Base-by-base conservation (phyloP, 495 filamentous ascomycete genomes). In the Podospora pseudocomata region DNA sequence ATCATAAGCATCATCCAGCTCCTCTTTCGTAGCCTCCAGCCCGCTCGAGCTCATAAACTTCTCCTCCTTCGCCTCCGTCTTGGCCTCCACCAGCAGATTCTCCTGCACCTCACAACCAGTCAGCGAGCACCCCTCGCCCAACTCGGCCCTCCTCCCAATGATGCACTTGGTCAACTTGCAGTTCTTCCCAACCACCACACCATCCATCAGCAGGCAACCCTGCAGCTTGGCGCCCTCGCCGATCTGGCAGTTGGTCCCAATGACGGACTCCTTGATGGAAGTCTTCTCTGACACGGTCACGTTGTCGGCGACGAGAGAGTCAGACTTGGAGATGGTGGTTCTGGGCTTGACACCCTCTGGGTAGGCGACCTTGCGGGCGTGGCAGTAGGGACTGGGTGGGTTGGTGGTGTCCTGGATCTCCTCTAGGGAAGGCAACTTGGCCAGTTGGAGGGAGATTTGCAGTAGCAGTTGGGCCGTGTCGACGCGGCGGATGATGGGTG, bases 51-150 rank as follows among this genome's bases (percentile, higher is more conserved):
- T 86, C 89, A 94, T 94, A 70, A 97, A 88, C 73, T 92, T 92
- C 72, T 93, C 91, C 65, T 89, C 89, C 79, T 93, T 96, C 23
- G 90, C 91, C 71, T 95, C 92, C 4, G 90, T 93, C 73, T 87
- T 89, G 26, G 91, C 87, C 67, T 90, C 87, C 15, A 98, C 91
- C n/a, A 91, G 80, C 74, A 90, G 85, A 34, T 89, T 91, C 76
- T 97, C 92, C 76, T 96, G 92, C 2, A 97, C 88, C 78, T 97
- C 93, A 72, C 93, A 96, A 67, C 97, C 92, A 65, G 87, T 91
- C 65, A 99, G 79, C 19, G 84, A 83, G 60, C 86, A 90, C 59
- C 90, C 90, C 27, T 90, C 88, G 0, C 93, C 93, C 60, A 98
- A 85, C 73, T 87, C 88, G 61, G 86, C 87, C 60, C 91, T 80